phyloP scores from a whole-genome alignment of 345 rosid genomes.

The Populus alba region DNA sequence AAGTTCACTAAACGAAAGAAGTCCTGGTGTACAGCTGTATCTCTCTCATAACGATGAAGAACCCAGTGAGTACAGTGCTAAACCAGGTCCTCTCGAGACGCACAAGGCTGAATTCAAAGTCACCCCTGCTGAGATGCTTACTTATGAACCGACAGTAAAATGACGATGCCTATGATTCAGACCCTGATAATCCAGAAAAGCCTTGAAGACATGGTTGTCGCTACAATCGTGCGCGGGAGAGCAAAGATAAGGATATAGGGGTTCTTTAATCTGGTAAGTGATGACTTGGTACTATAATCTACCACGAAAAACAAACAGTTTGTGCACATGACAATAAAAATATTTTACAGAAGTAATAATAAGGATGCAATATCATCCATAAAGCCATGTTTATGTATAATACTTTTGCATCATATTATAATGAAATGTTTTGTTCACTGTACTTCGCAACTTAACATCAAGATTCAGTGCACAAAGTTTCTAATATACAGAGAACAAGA shows the following conservation, averaged over 20 bases:
- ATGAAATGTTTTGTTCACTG: constrained; percentile 10
- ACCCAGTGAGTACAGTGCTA: constrained; percentile 19
- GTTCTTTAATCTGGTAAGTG: constrained; percentile 19
- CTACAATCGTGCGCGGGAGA: constrained; percentile 40
- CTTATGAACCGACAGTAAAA: constrained; percentile 53
- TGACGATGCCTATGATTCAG: constrained; percentile 73
- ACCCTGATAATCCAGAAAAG: constrained; percentile 57
- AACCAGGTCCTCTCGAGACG: constrained; percentile 28
- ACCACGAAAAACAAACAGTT: background rate
- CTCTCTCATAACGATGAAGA: constrained; percentile 21
- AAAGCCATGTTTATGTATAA: background rate
- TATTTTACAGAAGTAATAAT: constrained; percentile 9
- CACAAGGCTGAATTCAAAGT: constrained; percentile 33
- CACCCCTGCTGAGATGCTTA: constrained; percentile 50
- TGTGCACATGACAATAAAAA: background rate
- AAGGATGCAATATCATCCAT: constrained; percentile 30
- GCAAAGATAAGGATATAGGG: constrained; percentile 42
- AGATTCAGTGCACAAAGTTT: background rate
- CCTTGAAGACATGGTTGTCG: constrained; percentile 76
- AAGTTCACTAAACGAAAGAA: constrained; percentile 51
- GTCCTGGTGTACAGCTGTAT: constrained; percentile 64
- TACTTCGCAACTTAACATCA: background rate
- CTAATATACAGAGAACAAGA: background rate
- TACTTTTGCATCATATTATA: constrained; percentile 11
- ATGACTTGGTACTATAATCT: background rate